Conservation (phyloP, 2,329 filamentous ascomycete genomes). For the Geosmithia morbida region DNA sequence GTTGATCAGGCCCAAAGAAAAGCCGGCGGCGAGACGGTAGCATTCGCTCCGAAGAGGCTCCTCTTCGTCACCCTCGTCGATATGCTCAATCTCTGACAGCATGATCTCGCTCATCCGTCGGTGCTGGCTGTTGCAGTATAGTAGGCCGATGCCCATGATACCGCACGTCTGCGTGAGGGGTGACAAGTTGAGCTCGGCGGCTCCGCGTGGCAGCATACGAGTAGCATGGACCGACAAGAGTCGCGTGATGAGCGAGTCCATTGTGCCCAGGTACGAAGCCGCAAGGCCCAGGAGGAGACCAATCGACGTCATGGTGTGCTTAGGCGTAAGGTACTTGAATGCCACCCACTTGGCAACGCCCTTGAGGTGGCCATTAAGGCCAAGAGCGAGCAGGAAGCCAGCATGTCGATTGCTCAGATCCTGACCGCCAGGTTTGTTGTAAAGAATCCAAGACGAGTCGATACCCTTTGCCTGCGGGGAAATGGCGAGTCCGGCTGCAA, state of each 20-base stretch:
- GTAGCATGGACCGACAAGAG: conserved; percentile 92
- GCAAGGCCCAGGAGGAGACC: conserved; percentile 85
- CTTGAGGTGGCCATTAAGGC: conserved; percentile 89
- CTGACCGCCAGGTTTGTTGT: conserved; percentile 67
- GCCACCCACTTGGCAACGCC: conserved; percentile 94
- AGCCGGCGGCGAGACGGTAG: conserved; percentile 89
- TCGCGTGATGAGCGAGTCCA: conserved; percentile 91
- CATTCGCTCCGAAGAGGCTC: conserved; percentile 82
- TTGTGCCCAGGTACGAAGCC: conserved; percentile 88
- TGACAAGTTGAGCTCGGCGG: conserved; percentile 87
- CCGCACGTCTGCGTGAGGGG: conserved; percentile 89
- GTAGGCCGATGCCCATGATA: conserved; percentile 88
- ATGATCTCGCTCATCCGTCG: conserved; percentile 98
- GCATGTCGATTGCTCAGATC: conserved; percentile 95
- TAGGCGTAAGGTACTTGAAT: conserved; percentile 97
- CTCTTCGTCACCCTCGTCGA: conserved; percentile 67
- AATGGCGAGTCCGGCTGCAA: conserved; percentile 83
- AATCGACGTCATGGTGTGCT: conserved; percentile 98
- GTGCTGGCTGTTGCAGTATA: conserved; percentile 93
- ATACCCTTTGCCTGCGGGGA: conserved; percentile 84
- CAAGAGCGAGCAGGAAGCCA: conserved; percentile 79
- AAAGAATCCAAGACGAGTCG: conserved; percentile 96
- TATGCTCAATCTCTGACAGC: conserved; percentile 89
- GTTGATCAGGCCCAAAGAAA: conserved; percentile 89
- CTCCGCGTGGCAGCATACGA: conserved; percentile 79